Base-by-base conservation (phyloP, 1,284 basidiomycete genomes). In the Anthracocystis panici-leucophaei region DNA sequence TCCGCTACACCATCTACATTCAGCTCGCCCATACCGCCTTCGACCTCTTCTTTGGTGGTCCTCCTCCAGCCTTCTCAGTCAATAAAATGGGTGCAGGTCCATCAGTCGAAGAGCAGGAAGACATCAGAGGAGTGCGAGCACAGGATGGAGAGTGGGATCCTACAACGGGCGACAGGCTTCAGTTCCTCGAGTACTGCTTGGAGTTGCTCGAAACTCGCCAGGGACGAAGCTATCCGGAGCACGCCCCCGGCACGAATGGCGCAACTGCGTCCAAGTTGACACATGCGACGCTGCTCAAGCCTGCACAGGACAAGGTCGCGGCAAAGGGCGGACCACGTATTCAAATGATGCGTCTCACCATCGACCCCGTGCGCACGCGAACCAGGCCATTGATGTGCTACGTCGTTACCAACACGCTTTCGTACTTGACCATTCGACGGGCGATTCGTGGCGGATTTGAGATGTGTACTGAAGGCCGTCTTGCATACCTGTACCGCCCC, bases 291-390 rank as follows among this genome's bases (percentile, higher is more conserved):
- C 52, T 65, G 23, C 49, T 59, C 27, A 48, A 60, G 27, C 46
- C 53, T 20, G 45, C 53, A 41, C 35, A 33, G 20, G 38, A 40
- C n/a, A 59, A 55, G 33, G 8, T 31, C 4, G 23, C 49, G 6
- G 35, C 44, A 4, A 71, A 57, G 25, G 49, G 21, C 5, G 42
- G 35, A 23, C 68, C 68, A 27, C 35, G 56, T 7, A 69, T 76
- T 7, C 48, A 64, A 35, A 75, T 77, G 63, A 85, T 85, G 81
- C 59, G 83, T 18, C 63, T 85, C 9, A 83, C 83, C 18, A 72
- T 85, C 53, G 84, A 85, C 45, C 80, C 80, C 11, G 81, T 84
- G 21, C 71, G 77, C 18, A 77, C 77, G 20, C 29, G 55, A 10
- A 46, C 51, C 12, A 64, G 81, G 2, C 82, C 82, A 7, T 54